phyloP scores from a whole-genome alignment of 2,329 filamentous ascomycete species.

The Hawksworthiomyces lignivorus region DNA sequence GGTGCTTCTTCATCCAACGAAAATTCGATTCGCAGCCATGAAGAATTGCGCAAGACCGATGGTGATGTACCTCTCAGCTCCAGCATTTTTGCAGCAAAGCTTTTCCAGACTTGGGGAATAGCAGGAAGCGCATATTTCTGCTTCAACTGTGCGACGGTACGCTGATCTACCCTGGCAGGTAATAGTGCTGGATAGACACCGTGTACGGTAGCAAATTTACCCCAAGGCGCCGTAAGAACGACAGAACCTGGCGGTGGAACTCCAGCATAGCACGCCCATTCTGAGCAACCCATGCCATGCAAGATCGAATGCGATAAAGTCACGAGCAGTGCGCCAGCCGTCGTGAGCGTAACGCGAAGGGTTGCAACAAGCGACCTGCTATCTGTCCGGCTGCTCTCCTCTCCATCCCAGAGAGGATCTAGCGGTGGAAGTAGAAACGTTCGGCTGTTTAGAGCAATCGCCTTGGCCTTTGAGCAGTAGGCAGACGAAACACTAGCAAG shows the following conservation, averaged over 20 bases:
- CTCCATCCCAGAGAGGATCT: slow-evolving; percentile 22
- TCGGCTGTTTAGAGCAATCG: slow-evolving; percentile 45
- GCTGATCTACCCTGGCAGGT: neutral
- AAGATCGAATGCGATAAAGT: slow-evolving; percentile 40
- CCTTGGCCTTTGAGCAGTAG: slow-evolving; percentile 41
- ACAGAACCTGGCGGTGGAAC: slow-evolving; percentile 33
- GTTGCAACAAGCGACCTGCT: slow-evolving; percentile 35
- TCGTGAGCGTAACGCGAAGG: slow-evolving; percentile 48
- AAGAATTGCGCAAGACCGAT: slow-evolving; percentile 33
- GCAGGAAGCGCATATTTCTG: neutral
- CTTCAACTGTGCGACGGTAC: slow-evolving; percentile 1
- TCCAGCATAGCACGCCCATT: slow-evolving; percentile 33
- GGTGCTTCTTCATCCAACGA: slow-evolving; percentile 31
- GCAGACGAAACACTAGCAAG: slow-evolving; percentile 41
- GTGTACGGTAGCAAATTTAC: slow-evolving; percentile 37
- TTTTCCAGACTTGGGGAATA: slow-evolving; percentile 18
- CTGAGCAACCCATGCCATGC: slow-evolving; percentile 38
- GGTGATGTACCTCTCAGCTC: slow-evolving; percentile 42
- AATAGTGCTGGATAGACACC: slow-evolving; percentile 18
- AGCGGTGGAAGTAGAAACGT: slow-evolving; percentile 39
- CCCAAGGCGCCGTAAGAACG: slow-evolving; percentile 49
- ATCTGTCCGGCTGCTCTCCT: slow-evolving; percentile 15
- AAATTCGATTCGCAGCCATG: slow-evolving; percentile 40
- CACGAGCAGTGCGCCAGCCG: slow-evolving; percentile 45
- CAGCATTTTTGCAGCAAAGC: slow-evolving; percentile 42